phyloP scores from a whole-genome alignment of 352 stramenopile species.

The Peronospora destructor region DNA sequence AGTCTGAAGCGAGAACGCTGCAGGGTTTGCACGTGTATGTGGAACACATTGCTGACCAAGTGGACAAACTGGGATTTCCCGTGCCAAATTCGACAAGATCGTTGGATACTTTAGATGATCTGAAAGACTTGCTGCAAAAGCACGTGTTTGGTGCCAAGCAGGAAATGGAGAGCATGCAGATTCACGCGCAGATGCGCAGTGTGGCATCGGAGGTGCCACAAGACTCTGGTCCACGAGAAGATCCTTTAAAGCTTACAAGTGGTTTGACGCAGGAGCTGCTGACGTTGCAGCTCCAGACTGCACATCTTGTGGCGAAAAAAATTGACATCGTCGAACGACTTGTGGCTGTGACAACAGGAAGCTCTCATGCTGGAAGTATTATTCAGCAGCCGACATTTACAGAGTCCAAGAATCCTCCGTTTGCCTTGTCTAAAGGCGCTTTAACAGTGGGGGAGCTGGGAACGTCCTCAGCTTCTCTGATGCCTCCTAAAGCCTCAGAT shows the following conservation, averaged over 20 bases:
- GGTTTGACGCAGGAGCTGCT: slow-evolving; percentile 43
- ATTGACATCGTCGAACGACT: slow-evolving; percentile 17
- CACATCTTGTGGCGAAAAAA: slow-evolving; percentile 31
- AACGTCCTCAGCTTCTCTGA: slow-evolving; percentile 15
- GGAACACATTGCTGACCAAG: slow-evolving; percentile 30
- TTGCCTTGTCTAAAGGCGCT: slow-evolving; percentile 28
- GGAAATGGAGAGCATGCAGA: too few species aligned
- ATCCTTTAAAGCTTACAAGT: slow-evolving; percentile 6
- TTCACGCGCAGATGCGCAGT: too few species aligned
- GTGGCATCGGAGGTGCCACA: too few species aligned
- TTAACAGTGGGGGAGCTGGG: slow-evolving; percentile 24
- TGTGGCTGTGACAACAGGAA: slow-evolving; percentile 17
- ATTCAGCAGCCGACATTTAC: not conserved
- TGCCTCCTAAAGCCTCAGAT: slow-evolving; percentile 16
- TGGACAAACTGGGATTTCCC: slow-evolving; percentile 45
- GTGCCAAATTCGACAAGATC: slow-evolving; percentile 30
- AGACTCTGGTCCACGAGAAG: too few species aligned
- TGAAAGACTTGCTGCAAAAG: too few species aligned
- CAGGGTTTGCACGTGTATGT: slow-evolving; percentile 41
- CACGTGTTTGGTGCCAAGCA: too few species aligned
- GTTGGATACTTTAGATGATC: too few species aligned
- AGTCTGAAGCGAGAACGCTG: slow-evolving; percentile 30
- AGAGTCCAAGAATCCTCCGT: slow-evolving; percentile 22
- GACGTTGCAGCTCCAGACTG: slow-evolving; percentile 36
- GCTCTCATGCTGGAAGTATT: slow-evolving; percentile 4